Percentiles rank a stretch among this genome's conserved stretches.
Evolutionary conservation across 768 basidiomycete genomes (phyloP).

Genomic region (Russula earlei): DNA sequence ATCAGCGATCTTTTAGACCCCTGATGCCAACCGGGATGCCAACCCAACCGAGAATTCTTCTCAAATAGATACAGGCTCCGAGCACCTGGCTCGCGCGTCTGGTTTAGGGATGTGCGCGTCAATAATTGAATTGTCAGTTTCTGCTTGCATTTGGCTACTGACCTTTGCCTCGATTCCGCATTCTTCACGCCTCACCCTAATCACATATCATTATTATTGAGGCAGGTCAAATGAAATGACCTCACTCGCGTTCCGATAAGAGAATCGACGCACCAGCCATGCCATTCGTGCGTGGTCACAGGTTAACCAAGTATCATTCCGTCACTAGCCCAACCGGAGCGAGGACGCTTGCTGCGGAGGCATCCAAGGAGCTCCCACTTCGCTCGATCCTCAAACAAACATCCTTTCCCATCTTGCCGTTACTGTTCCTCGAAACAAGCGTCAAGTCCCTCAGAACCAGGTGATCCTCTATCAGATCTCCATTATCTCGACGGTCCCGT

Average conservation of each 20-base stretch:
- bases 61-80: too few species aligned
- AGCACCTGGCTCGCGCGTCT: too few species aligned
- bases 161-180: too few species aligned
- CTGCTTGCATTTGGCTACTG: too few species aligned
- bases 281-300: slow-evolving; percentile 36
- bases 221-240: too few species aligned
- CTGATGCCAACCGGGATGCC: too few species aligned
- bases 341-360: slow-evolving; percentile 20
- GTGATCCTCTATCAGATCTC: slow-evolving; percentile 52
- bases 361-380: slow-evolving; percentile 36
- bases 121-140: too few species aligned
- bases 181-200: too few species aligned
- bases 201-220: too few species aligned
- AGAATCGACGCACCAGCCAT: slow-evolving; percentile 30
- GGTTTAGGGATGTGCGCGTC: too few species aligned
- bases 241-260: slow-evolving; percentile 48
- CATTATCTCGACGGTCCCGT: slow-evolving; percentile 61
- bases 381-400: slow-evolving; percentile 66
- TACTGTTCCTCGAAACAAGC: slow-evolving; percentile 34
- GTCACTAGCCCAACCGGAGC: slow-evolving; percentile 26
- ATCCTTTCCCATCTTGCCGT: slow-evolving; percentile 28
- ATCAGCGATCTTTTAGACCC: too few species aligned
- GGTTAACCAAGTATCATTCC: slow-evolving; percentile 39
- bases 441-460: slow-evolving; percentile 75
- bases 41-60: too few species aligned